Percentiles rank a stretch among this genome's conserved stretches.
These are phyloP conservation scores for Domatiomyces catenatus DNA, from an alignment of 2,329 filamentous ascomycete genomes.

Conservation along the genomic window DNA sequence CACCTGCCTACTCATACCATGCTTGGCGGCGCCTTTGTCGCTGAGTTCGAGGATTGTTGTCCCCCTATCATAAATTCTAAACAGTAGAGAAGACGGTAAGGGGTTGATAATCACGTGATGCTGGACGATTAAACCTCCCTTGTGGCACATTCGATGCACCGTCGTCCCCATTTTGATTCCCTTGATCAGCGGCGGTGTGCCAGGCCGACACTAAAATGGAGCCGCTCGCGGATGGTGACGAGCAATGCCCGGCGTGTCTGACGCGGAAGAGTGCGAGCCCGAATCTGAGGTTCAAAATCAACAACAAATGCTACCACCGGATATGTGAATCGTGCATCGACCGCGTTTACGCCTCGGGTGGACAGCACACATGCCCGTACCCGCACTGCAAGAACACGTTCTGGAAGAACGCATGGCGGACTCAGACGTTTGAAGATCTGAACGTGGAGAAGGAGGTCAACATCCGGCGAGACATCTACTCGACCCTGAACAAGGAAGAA, in stretches of 20 bases:
- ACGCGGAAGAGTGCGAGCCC: constrained; percentile 89
- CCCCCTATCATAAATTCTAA: no score
- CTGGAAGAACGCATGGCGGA: constrained; percentile 49
- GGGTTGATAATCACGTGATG: no score
- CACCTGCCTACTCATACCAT: no score
- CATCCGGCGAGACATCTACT: constrained; percentile 47
- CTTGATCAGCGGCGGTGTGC: background rate
- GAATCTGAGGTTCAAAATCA: constrained; percentile 88
- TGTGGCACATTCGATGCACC: background rate
- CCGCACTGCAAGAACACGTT: constrained; percentile 77
- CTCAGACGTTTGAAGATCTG: constrained; percentile 80
- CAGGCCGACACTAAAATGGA: background rate
- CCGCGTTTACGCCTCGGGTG: constrained; percentile 69
- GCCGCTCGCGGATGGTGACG: background rate
- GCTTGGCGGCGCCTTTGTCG: no score
- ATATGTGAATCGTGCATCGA: constrained; percentile 97
- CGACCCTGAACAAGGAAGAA: constrained; percentile 58
- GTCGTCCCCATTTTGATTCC: background rate
- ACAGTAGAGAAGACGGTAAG: no score
- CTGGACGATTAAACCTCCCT: no score
- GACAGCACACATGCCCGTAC: constrained; percentile 83
- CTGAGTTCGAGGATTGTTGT: no score
- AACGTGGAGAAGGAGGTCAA: constrained; percentile 85
- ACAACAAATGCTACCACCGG: constrained; percentile 96
- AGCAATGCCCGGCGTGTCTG: constrained; percentile 80